Percentiles rank a stretch among this genome's conserved stretches.
These are phyloP conservation scores for Lactarius deliciosus DNA, from an alignment of 768 basidiomycete species.

Conservation along the genomic window DNA sequence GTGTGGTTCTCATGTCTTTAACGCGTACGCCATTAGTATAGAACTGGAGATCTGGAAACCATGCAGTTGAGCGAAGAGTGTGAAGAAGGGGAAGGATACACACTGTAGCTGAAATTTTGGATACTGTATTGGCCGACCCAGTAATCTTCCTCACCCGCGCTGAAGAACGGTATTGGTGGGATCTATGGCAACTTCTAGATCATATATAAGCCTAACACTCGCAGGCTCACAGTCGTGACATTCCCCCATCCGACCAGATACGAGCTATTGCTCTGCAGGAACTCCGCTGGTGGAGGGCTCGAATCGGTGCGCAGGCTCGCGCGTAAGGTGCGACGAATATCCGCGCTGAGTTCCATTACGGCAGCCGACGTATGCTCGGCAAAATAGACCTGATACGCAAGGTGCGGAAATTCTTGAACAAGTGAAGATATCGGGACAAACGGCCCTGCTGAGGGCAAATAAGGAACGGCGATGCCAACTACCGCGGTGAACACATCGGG, in stretches of 20 bases:
- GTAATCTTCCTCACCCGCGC: constrained; percentile 62
- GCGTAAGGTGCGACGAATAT: constrained; percentile 58
- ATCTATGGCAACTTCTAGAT: constrained; percentile 41
- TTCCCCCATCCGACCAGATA: constrained; percentile 56
- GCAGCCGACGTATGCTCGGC: constrained; percentile 49
- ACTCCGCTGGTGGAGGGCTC: constrained; percentile 56
- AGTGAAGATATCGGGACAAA: constrained; percentile 50
- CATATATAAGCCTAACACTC: constrained; percentile 1
- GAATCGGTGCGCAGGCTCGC: constrained; percentile 51
- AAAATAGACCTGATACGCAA: constrained; percentile 62
- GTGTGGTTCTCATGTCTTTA: constrained; percentile 37
- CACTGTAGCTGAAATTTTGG: constrained; percentile 63
- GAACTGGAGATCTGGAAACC: constrained; percentile 56
- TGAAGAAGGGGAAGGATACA: constrained; percentile 32
- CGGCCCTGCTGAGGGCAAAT: constrained; percentile 48
- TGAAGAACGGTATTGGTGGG: constrained; percentile 60
- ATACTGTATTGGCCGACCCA: constrained; percentile 58
- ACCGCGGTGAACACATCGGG: constrained; percentile 65
- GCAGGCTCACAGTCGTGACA: constrained; percentile 41
- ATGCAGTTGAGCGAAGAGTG: not conserved
- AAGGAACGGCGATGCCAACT: constrained; percentile 64
- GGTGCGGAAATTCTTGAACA: constrained; percentile 44
- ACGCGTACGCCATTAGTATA: constrained; percentile 45
- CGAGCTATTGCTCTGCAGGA: constrained; percentile 49
- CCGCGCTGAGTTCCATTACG: constrained; percentile 50